These are phyloP conservation scores for Pseudocercospora eumusae DNA, from an alignment of 2,329 filamentous ascomycete genomes.

Conservation along the genomic window DNA sequence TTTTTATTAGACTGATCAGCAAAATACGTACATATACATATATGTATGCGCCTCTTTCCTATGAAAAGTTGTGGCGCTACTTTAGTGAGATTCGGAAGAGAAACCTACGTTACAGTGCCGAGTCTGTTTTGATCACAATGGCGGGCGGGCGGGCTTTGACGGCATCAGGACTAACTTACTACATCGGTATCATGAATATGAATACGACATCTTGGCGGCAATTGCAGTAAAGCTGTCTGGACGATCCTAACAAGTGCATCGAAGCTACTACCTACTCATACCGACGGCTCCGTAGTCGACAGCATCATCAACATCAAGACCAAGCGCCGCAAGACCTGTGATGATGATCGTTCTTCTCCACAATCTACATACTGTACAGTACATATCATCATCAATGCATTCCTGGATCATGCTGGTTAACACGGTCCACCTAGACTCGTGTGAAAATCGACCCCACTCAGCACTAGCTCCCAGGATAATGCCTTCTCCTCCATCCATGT, in stretches of 20 bases:
- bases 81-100: neutral
- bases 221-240: no score
- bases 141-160: neutral
- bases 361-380: no score
- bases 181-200: no score
- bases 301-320: neutral
- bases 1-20: neutral
- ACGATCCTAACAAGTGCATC: no score
- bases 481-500: slow-evolving; percentile 3
- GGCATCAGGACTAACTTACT: no score
- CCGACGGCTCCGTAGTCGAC: neutral
- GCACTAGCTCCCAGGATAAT: neutral
- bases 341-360: no score
- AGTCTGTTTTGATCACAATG: neutral
- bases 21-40: neutral
- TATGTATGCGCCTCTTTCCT: neutral
- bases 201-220: neutral
- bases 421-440: neutral
- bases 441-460: neutral
- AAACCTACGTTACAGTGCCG: neutral
- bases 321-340: no score
- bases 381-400: no score
- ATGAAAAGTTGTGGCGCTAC: neutral
- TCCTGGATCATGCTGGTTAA: slow-evolving; percentile 6
- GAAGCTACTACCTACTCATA: neutral